Percentiles rank a stretch among this genome's conserved stretches.
These are phyloP conservation scores for Kodamaea ohmeri DNA, from an alignment of 1,139 yeast genomes.

Conservation along the genomic window DNA sequence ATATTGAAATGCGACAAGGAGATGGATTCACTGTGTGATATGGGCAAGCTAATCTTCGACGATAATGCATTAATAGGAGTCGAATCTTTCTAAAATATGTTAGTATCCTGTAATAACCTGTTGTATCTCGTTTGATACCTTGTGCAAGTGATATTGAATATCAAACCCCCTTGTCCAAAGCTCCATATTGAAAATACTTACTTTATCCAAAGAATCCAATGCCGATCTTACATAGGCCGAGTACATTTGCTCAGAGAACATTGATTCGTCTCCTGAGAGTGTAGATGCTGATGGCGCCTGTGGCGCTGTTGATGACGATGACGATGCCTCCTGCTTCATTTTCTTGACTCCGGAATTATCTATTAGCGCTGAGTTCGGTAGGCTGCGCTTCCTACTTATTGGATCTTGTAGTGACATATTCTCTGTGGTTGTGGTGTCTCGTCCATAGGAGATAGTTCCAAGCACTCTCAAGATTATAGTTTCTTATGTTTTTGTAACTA, in stretches of 20 bases:
- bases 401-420: constrained; percentile 20
- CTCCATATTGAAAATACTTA: constrained; percentile 31
- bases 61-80: constrained; percentile 37
- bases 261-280: constrained; percentile 12
- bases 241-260: constrained; percentile 57
- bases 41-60: constrained; percentile 36
- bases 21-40: constrained; percentile 34
- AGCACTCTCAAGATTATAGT: constrained; percentile 1
- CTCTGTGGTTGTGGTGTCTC: constrained; percentile 11
- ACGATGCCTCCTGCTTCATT: constrained; percentile 12
- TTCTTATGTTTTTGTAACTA: constrained; percentile 7
- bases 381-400: constrained; percentile 18
- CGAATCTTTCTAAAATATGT: constrained; percentile 33
- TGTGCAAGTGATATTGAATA: constrained; percentile 8
- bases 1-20: constrained; percentile 34
- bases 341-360: constrained; percentile 11
- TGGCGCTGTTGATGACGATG: constrained; percentile 8
- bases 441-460: background rate
- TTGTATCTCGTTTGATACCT: constrained; percentile 10
- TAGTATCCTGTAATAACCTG: constrained; percentile 16
- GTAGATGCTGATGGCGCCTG: constrained; percentile 5
- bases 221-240: constrained; percentile 65
- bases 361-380: constrained; percentile 12
- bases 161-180: constrained; percentile 10
- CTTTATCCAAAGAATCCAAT: constrained; percentile 62